A percentile compares a stretch with the other conserved stretches of the same genome.
Conservation (phyloP, 495 filamentous ascomycete species). For the Melanomma pulvis-pyrius region DNA sequence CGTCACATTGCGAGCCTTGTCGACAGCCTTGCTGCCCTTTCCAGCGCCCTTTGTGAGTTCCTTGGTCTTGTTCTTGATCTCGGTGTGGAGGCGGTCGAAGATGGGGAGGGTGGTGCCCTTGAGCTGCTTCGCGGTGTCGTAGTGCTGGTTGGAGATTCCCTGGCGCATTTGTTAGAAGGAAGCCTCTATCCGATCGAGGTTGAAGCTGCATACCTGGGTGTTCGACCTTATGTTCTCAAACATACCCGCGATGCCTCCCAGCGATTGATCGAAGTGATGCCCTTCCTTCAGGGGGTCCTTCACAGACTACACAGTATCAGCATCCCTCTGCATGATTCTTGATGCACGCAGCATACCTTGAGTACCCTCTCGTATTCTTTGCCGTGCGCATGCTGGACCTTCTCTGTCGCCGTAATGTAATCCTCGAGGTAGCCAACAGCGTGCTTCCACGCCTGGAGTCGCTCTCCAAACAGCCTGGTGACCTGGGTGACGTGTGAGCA, state of each 20-base stretch:
- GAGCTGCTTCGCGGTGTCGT: conserved; percentile 84
- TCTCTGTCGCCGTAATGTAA: conserved; percentile 81
- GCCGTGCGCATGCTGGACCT: conserved; percentile 76
- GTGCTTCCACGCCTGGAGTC: conserved; percentile 93
- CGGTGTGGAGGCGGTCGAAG: conserved; percentile 86
- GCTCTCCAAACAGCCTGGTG: conserved; percentile 71
- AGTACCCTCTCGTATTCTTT: conserved; percentile 96
- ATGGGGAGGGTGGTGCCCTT: conserved; percentile 82
- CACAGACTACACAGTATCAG: conserved; percentile 62
- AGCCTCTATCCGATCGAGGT: neutral
- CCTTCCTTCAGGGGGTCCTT: conserved; percentile 82
- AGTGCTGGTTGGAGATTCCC: conserved; percentile 81
- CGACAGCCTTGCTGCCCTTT: conserved; percentile 84
- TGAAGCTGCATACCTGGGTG: conserved; percentile 65
- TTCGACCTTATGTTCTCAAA: conserved; percentile 93
- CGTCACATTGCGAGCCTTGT: conserved; percentile 80
- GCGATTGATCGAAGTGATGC: conserved; percentile 84
- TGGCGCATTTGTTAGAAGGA: conserved; percentile 34
- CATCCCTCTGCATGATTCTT: neutral
- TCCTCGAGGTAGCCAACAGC: conserved; percentile 87
- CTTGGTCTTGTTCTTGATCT: conserved; percentile 94
- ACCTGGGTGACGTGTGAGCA: conserved; percentile 51
- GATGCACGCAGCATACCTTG: conserved; percentile 60
- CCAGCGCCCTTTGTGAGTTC: conserved; percentile 81
- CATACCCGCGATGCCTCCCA: conserved; percentile 81